A percentile compares a stretch with the other conserved stretches of the same genome.
Conservation (phyloP, 345 rosid species). For the Acer saccharum region DNA sequence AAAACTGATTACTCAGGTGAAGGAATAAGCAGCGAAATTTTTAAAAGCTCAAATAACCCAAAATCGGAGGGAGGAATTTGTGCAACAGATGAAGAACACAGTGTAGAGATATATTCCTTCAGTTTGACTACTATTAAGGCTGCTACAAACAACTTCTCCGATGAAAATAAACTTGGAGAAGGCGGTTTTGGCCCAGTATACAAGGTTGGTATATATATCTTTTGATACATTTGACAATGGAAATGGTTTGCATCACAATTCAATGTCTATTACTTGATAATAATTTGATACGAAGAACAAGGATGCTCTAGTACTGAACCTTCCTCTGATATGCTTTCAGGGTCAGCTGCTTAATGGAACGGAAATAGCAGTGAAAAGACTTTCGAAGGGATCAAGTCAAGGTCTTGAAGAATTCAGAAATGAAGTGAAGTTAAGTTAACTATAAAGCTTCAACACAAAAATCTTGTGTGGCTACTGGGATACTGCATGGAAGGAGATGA, state of each 20-base stretch:
- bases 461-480: constrained; percentile 50
- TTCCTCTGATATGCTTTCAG: constrained; percentile 24
- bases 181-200: constrained; percentile 65
- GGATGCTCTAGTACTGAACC: too few species aligned
- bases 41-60: constrained; percentile 7
- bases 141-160: constrained; percentile 50
- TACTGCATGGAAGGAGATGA: constrained; percentile 50
- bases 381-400: constrained; percentile 50
- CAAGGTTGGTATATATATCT: constrained; percentile 25
- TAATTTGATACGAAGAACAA: neutral
- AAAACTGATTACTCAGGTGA: constrained; percentile 14
- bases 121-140: constrained; percentile 24
- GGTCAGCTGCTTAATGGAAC: constrained; percentile 43
- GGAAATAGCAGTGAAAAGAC: constrained; percentile 57
- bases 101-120: constrained; percentile 31
- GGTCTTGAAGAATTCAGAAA: constrained; percentile 55
- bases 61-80: constrained; percentile 6
- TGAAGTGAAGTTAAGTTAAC: constrained; percentile 51
- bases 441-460: constrained; percentile 55
- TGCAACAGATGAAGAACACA: constrained; percentile 21
- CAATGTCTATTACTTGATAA: neutral
- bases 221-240: neutral
- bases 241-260: too few species aligned
- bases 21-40: constrained; percentile 32
- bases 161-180: constrained; percentile 52